Base-by-base conservation (phyloP, 495 filamentous ascomycete species). In the Penicillium crystallinum region DNA sequence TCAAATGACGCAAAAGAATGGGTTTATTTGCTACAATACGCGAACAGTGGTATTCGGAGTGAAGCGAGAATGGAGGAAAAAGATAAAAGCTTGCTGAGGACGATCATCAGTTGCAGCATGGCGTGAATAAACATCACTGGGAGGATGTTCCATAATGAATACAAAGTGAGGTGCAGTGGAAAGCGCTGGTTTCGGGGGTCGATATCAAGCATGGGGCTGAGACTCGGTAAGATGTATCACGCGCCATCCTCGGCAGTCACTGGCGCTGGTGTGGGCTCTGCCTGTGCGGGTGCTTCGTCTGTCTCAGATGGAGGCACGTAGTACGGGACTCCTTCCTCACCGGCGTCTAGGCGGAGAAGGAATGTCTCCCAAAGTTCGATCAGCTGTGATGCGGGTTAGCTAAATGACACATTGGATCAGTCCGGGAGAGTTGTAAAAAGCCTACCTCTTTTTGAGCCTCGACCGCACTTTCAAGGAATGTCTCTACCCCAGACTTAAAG, bases 351-450 rank as follows among this genome's bases (percentile, higher is more conserved):
- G 63, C 95, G 92, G 78, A 97, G 81, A 7, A 98, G 77, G 77
- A 95, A 98, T 2, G 93, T 97, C 68, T 98, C 93, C 93, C 93
- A 98, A 29, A 97, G 81, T 67, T 98, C 93, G 59, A 98, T 98
- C 59, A 98, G 79, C 93, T 98, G 60, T 15, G 45, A 8, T 33
- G 48, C 69, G 55, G 68, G 63, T 49, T 19, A 57, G 53, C 11
- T 54, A 8, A 7, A 46, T 40, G 39, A 35, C 7, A 40, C 42
- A 17, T 27, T 3, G 7, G 23, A 27, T 27, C n/a, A 12, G 9
- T 2, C 43, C 1, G 46, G 4, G 22, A 2, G 12, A 21, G 48
- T 19, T 23, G 39, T 29, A 11, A 23, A 21, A 70, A 81, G n/a
- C 63, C 42, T 67, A 92, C 93, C 86, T 98, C 93, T 73, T 98